Conservation (phyloP, 108 stramenopile genomes). For the Ochromonas danica region DNA sequence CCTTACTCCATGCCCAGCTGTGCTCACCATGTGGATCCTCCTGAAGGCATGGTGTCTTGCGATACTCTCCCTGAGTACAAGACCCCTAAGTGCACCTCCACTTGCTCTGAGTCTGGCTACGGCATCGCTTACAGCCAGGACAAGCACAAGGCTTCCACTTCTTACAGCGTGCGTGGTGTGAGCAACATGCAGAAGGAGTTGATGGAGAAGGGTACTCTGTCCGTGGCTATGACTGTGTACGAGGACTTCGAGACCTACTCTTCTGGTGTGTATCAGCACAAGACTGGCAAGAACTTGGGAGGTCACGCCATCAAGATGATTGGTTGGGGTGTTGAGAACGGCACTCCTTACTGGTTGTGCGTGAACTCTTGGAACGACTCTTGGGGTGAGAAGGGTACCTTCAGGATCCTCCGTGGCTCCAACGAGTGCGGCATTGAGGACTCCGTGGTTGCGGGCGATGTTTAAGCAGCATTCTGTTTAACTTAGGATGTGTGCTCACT, state of each 20-base stretch:
- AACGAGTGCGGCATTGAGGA: slow-evolving; percentile 39
- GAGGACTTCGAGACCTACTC: slow-evolving; percentile 61
- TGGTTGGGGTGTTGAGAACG: slow-evolving; percentile 59
- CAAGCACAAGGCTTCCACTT: slow-evolving; percentile 56
- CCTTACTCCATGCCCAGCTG: slow-evolving; percentile 62
- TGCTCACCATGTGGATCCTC: slow-evolving; percentile 63
- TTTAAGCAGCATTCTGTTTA: too few relatives aligned
- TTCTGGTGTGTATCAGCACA: slow-evolving; percentile 48
- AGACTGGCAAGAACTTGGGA: slow-evolving; percentile 35
- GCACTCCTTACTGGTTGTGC: slow-evolving; percentile 51
- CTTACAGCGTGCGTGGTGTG: slow-evolving; percentile 48
- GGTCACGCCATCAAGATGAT: slow-evolving; percentile 61
- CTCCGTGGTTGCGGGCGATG: slow-evolving; percentile 16
- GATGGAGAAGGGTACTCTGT: slow-evolving; percentile 51
- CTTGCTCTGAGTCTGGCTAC: slow-evolving; percentile 45
- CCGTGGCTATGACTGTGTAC: slow-evolving; percentile 60
- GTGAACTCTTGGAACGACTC: slow-evolving; percentile 50
- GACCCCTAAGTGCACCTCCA: slow-evolving; percentile 45
- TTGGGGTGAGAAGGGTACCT: slow-evolving; percentile 38
- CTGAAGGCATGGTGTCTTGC: slow-evolving; percentile 53
- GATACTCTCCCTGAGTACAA: slow-evolving; percentile 42
- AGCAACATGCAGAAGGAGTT: slow-evolving; percentile 55
- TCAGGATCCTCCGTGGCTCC: slow-evolving; percentile 25
- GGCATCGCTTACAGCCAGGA: slow-evolving; percentile 42
- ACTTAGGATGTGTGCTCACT: too few relatives aligned